Evolutionary conservation across 129 eudicot species (phyloP).

Genomic region (Pulicaria dysenterica): DNA sequence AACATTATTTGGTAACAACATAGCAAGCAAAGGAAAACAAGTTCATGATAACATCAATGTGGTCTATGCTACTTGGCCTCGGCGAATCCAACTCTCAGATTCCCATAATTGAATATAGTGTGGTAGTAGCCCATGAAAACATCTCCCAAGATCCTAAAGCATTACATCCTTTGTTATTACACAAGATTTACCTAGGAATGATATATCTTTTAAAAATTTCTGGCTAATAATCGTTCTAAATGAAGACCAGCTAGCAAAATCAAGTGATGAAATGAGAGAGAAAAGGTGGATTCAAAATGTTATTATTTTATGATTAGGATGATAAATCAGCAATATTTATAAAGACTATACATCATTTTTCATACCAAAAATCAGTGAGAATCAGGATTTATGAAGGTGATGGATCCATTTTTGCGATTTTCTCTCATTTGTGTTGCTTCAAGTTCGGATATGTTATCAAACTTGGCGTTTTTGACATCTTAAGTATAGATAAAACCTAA

Average conservation of each 20-base stretch:
- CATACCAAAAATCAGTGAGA: no score
- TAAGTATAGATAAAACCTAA: background rate
- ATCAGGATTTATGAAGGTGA: no score
- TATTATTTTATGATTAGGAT: no score
- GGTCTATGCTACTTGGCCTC: slow-evolving; percentile 49
- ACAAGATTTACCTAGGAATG: background rate
- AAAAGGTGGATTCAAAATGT: no score
- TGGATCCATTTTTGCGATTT: background rate
- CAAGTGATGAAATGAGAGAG: background rate
- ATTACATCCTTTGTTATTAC: background rate
- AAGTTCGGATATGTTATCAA: background rate
- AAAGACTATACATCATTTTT: no score
- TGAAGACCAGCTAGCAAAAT: no score
- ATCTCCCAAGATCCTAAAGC: slow-evolving; percentile 84
- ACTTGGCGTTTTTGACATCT: background rate
- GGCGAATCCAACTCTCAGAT: slow-evolving; percentile 70
- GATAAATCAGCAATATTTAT: no score
- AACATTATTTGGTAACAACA: background rate
- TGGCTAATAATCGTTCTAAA: no score
- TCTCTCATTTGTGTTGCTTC: background rate
- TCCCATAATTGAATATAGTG: slow-evolving; percentile 74
- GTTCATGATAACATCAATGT: background rate
- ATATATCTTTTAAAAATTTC: no score
- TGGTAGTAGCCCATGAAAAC: slow-evolving; percentile 89
- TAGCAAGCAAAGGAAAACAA: background rate